These are phyloP conservation scores for Thielaviopsis populi DNA, from an alignment of 2,329 filamentous ascomycete genomes.

Conservation along the genomic window DNA sequence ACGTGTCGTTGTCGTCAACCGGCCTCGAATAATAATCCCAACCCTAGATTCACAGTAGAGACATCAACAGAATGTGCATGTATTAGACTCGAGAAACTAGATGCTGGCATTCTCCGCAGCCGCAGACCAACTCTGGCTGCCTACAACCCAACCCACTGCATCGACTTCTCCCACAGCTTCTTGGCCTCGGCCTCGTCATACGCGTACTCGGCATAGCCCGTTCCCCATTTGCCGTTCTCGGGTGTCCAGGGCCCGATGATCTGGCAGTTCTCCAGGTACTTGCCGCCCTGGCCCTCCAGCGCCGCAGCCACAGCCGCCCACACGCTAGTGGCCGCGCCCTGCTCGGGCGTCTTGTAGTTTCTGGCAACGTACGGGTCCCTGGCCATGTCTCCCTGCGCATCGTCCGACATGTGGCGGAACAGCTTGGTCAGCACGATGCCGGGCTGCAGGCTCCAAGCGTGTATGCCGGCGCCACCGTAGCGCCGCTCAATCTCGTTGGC, in stretches of 20 bases:
- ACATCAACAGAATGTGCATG: too few species aligned
- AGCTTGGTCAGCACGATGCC: slow-evolving; percentile 18
- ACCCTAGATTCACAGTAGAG: not conserved
- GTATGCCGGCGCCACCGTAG: slow-evolving; percentile 6
- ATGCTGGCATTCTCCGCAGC: too few species aligned
- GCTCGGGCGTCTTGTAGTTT: not conserved
- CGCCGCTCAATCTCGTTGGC: slow-evolving; percentile 17
- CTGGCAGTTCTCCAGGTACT: not conserved
- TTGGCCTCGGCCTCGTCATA: slow-evolving; percentile 15
- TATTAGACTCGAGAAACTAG: too few species aligned
- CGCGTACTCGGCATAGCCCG: not conserved
- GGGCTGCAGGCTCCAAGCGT: slow-evolving; percentile 18
- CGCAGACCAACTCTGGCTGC: too few species aligned
- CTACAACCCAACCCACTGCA: slow-evolving; percentile 14
- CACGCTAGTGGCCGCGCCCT: not conserved
- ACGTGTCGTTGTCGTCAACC: not conserved
- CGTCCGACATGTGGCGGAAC: slow-evolving; percentile 1
- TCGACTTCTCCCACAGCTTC: slow-evolving; percentile 18
- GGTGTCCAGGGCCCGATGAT: slow-evolving; percentile 6
- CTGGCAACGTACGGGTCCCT: not conserved
- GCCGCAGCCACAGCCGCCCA: not conserved
- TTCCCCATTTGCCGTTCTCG: not conserved
- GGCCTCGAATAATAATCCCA: not conserved
- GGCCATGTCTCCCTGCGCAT: not conserved
- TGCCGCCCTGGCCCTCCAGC: not conserved